Evolutionary conservation across 495 filamentous ascomycete species (phyloP), one percentile per base, ranked within the genome.

Genomic region (Penicillium antarcticum): DNA sequence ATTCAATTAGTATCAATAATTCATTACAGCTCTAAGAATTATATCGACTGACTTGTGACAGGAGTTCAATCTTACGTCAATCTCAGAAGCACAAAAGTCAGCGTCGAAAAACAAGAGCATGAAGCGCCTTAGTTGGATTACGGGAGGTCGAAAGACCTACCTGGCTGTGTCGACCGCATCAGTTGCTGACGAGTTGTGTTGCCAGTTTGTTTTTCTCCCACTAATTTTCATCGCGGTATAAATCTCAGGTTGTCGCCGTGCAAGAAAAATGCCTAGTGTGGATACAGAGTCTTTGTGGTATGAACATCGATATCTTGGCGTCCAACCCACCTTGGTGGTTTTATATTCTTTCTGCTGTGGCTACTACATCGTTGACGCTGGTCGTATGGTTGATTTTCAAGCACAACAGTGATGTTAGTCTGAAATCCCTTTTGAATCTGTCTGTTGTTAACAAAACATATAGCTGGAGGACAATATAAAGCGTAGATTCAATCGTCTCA

Each of bases 231-330:
- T 50, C 10, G 3, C 47, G 17, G 47, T 50, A 14, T n/a, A 24
- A 13, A 0, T 19, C 23, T 14, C 46, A 4, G 4, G 6, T 17
- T 4, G 12, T 7, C 12, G 4, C 18, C 14, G 11, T 7, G 5
- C 29, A 44, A 26, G 33, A 38, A 1, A 9, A 12, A 11, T n/a
- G 23, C n/a, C 45, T 48, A 1, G 39, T 17, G 1, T 34, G 2
- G 23, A 10, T 50, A n/a, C 5, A 50, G 47, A 50, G 47, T 50
- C 47, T 50, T 16, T 50, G 42, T 40, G 47, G 47, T 9, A 50
- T 50, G 38, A 50, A 50, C 12, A 42, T 50, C 24, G 47, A 50
- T 12, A 16, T 50, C 1, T 18, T 50, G 10, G 23, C 6, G 36
- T 40, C 36, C 0, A 50, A 50, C 16, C 47, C 24, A 10, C 12